Base-by-base conservation (phyloP, 2,329 filamentous ascomycete genomes). In the Bimuria novae-zelandiae region DNA sequence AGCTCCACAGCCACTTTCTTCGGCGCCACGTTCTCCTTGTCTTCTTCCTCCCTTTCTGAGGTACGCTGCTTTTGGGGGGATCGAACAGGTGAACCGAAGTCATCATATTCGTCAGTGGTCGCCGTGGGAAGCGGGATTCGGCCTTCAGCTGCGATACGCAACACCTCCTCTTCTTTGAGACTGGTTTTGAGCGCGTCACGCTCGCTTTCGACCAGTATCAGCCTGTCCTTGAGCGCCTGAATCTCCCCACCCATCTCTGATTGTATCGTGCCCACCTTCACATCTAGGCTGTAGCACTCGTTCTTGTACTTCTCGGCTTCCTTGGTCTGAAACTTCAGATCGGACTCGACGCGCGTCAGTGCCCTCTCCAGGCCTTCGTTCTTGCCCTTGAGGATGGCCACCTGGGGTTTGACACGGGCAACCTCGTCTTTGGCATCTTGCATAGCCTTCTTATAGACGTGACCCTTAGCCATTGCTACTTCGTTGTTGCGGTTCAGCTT, bases 101-200 rank as follows among this genome's bases (percentile, higher is more conserved):
- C 84, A 54, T 86, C 85, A 29, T 84, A 79, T 12, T 81, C 79
- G 11, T 78, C 64, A n/a, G 77, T 76, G 5, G 78, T 77, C 0
- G 74, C 59, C 7, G 74, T 69, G 1, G 88, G 88, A 11, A 90
- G 75, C 2, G 88, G 85, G 49, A 91, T 82, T 39, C 80, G 82
- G 16, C 87, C 88, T 68, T 91, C 87, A 19, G 87, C 85, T 3
- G 89, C 88, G 48, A 91, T 87, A 44, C 86, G 82, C 17, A 86
- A 83, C 21, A 90, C 82, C 68, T 90, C 88, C 64, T 91, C 88
- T 62, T 89, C 88, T 74, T 88, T 82, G 27, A 89, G 82, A 45
- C 86, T 85, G 2, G 83, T 86, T 75, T 88, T 89, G 66, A 89
- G 82, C 3, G 87, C 84, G 69, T 91, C 88, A 7, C 88, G 86